Evolutionary conservation across 192 early-diverging fungal species (phyloP), one percentile per base, ranked within the genome.

Genomic region (Allomyces javanicus): DNA sequence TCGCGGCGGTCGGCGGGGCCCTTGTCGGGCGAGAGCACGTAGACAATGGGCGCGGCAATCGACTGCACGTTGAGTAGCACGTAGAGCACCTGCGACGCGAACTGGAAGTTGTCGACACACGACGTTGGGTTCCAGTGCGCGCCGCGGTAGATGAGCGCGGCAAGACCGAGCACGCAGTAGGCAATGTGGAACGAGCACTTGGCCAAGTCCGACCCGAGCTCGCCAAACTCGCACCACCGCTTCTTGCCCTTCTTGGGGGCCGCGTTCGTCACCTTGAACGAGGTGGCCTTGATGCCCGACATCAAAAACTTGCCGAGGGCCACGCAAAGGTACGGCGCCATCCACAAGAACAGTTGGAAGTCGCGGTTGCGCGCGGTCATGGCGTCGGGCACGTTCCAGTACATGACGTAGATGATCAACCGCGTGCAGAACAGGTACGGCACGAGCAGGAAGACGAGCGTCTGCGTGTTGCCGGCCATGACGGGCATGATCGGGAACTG

Each of bases 341-440:
- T 65, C 65, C 65, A 65, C 23, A 65, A 10, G 27, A 65, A 65
- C 12, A 65, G 65, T 33, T 65, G 65, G 23, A 44, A 26, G 65
- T 65, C 65, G 23, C 65, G 24, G 65, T 65, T 65, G 65, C 44
- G 65, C 21, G 65, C 65, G 17, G 26, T 27, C 23, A 65, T 44
- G 23, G 33, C 25, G 27, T 44, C 65, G 11, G 23, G 65, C 21
- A 65, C 24, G 4, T 21, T n/a, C 27, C 25, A 65, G 27, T 65
- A 65, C 33, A 65, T 27, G 33, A 26, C 21, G 65, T 65, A 65
- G 7, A 65, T 44, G 40, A 65, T 22, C 4, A 65, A 14, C 3
- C 63, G 63, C 33, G 26, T 65, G 19, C 21, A 4, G 22, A 65
- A 21, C 3, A 65, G 44, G 33, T 44, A 65, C 40, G 65, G 65